phyloP scores from a whole-genome alignment of 768 basidiomycete genomes.

The Boletus patriciae region DNA sequence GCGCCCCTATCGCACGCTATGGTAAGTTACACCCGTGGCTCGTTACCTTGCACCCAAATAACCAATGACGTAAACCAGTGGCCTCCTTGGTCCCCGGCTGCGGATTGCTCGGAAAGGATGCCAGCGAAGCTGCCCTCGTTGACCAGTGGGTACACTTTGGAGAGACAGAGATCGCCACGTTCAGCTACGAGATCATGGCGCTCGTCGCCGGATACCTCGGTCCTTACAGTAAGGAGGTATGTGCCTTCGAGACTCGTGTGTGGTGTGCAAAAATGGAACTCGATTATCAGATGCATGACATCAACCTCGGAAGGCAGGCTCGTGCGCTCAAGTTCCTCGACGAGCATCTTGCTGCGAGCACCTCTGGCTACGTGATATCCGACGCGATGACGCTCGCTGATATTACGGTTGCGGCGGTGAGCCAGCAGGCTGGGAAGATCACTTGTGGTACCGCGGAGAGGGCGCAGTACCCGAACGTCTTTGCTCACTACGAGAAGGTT shows the following conservation, averaged over 20 bases:
- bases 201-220: constrained; percentile 20
- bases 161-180: constrained; percentile 25
- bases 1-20: constrained; percentile 31
- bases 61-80: constrained; percentile 13
- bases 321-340: constrained; percentile 27
- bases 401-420: constrained; percentile 24
- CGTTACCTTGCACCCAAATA: neutral
- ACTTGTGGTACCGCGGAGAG: constrained; percentile 32
- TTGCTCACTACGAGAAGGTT: constrained; percentile 27
- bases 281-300: constrained; percentile 17
- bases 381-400: constrained; percentile 29
- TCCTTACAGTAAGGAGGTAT: constrained; percentile 24
- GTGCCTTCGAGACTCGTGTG: neutral
- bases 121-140: constrained; percentile 26
- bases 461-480: constrained; percentile 24
- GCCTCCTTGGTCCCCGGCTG: constrained; percentile 27
- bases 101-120: constrained; percentile 25
- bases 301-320: constrained; percentile 18
- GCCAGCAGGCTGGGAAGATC: constrained; percentile 20
- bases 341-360: constrained; percentile 19
- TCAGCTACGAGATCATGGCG: constrained; percentile 23
- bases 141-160: constrained; percentile 35
- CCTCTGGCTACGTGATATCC: constrained; percentile 24
- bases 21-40: constrained; percentile 7
- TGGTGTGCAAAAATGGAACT: neutral